phyloP scores from a whole-genome alignment of 208 protist genomes.

The Trypanosomatidae sp. region DNA sequence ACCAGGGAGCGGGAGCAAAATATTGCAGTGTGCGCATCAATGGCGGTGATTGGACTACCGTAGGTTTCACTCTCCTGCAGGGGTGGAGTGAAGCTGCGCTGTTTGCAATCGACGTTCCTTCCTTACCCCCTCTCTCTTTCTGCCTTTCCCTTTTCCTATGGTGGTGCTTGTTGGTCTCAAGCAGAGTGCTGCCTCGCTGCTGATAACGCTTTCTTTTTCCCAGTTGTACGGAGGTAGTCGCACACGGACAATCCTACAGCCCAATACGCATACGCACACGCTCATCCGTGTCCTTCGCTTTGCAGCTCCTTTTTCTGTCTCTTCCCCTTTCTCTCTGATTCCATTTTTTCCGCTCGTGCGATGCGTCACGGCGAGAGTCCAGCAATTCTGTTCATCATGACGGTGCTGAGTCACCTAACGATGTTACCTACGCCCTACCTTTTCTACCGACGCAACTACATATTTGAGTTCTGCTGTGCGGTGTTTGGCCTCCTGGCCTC shows the following conservation, averaged over 20 bases:
- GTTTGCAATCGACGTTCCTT: neutral
- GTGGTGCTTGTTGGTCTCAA: neutral
- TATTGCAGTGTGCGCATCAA: neutral
- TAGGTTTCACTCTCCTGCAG: neutral
- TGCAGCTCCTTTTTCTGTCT: neutral
- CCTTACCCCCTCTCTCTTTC: neutral
- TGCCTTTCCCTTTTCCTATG: neutral
- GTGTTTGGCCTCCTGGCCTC: constrained; percentile 56
- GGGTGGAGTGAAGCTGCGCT: neutral
- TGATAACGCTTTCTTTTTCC: neutral
- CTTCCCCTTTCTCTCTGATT: too few relatives aligned
- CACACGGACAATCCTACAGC: neutral
- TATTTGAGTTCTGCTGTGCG: constrained; percentile 52
- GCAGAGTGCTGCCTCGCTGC: neutral
- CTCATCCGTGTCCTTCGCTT: neutral
- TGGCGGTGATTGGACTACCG: neutral
- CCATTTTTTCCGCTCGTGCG: neutral
- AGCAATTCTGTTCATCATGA: constrained; percentile 47
- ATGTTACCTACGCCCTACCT: constrained; percentile 47
- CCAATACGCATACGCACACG: neutral
- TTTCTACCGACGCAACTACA: constrained; percentile 42
- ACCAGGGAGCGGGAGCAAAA: neutral
- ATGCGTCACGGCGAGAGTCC: constrained; percentile 39
- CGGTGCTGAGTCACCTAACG: constrained; percentile 68
- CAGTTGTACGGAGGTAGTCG: too few relatives aligned